A percentile compares a stretch with the other conserved stretches of the same genome.
These are phyloP conservation scores for Lanmaoa rubissima DNA, from an alignment of 768 basidiomycete genomes.

Conservation along the genomic window DNA sequence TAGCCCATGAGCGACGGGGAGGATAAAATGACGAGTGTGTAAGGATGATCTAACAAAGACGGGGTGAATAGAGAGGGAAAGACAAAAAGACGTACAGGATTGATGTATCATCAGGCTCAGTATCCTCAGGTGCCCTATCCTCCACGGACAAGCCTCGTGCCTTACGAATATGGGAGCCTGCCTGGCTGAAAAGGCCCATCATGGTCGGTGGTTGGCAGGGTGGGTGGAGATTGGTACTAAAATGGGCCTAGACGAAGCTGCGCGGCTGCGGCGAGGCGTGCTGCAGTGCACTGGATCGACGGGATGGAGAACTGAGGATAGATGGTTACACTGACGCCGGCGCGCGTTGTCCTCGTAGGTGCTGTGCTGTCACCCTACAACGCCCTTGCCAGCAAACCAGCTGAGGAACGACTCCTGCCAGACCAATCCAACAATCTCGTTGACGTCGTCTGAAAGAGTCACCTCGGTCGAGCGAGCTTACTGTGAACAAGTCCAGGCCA, in stretches of 20 bases:
- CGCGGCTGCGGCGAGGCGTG: slow-evolving; percentile 27
- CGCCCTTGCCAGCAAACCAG: background rate
- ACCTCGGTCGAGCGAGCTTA: background rate
- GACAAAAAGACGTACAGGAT: slow-evolving; percentile 64
- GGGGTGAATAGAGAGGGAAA: slow-evolving; percentile 22
- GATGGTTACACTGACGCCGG: background rate
- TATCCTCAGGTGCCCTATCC: slow-evolving; percentile 75
- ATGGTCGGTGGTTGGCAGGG: slow-evolving; percentile 39
- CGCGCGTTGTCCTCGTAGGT: background rate
- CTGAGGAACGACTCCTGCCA: background rate
- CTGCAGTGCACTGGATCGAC: background rate
- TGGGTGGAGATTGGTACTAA: background rate
- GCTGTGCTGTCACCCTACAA: slow-evolving; percentile 6
- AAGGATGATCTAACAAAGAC: slow-evolving; percentile 26
- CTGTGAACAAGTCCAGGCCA: background rate
- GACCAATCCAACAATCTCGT: background rate
- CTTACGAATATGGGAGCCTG: slow-evolving; percentile 60
- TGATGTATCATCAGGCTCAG: slow-evolving; percentile 86
- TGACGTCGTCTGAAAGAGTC: background rate
- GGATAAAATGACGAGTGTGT: slow-evolving; percentile 1
- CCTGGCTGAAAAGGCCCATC: slow-evolving; percentile 79
- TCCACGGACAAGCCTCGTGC: slow-evolving; percentile 67
- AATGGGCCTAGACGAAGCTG: slow-evolving; percentile 6
- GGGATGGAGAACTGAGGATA: background rate
- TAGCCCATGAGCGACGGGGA: slow-evolving; percentile 27